Conservation (phyloP, 2,329 filamentous ascomycete genomes). For the Chrysosporium keratinophilum region DNA sequence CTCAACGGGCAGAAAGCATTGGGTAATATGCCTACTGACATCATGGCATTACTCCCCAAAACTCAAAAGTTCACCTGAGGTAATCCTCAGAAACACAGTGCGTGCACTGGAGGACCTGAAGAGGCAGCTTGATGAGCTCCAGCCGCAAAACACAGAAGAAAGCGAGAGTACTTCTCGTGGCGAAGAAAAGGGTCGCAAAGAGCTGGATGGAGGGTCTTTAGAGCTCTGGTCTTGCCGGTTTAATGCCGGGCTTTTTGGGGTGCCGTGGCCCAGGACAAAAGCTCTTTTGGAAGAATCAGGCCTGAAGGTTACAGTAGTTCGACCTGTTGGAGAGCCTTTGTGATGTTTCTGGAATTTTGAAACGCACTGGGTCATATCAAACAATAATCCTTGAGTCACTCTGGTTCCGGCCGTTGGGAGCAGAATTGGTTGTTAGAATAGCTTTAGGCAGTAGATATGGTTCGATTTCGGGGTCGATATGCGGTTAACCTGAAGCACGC, state of each 20-base stretch:
- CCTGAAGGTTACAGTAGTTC: conserved; percentile 29
- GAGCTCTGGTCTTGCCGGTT: conserved; percentile 45
- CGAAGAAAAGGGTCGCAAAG: conserved; percentile 11
- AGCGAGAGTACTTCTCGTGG: conserved; percentile 17
- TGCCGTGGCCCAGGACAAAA: conserved; percentile 45
- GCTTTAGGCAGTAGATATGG: no score
- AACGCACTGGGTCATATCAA: no score
- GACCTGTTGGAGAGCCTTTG: conserved; percentile 19
- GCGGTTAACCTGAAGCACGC: not conserved
- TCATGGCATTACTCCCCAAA: conserved; percentile 40
- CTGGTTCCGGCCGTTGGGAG: no score
- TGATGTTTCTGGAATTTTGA: not conserved
- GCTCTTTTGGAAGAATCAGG: conserved; percentile 33
- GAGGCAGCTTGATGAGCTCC: conserved; percentile 28
- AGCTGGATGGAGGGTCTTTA: conserved; percentile 17
- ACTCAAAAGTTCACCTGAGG: conserved; percentile 27
- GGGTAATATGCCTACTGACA: conserved; percentile 52
- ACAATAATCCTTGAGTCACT: no score
- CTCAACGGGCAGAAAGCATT: conserved; percentile 33
- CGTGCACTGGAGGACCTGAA: conserved; percentile 42
- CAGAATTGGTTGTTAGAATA: no score
- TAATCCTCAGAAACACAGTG: conserved; percentile 42
- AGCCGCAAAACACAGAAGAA: not conserved
- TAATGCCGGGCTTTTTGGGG: conserved; percentile 48
- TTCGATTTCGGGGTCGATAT: no score